Evolutionary conservation across 169 alveolate genomes (phyloP).

Genomic region (Cryptosporidium meleagridis): DNA sequence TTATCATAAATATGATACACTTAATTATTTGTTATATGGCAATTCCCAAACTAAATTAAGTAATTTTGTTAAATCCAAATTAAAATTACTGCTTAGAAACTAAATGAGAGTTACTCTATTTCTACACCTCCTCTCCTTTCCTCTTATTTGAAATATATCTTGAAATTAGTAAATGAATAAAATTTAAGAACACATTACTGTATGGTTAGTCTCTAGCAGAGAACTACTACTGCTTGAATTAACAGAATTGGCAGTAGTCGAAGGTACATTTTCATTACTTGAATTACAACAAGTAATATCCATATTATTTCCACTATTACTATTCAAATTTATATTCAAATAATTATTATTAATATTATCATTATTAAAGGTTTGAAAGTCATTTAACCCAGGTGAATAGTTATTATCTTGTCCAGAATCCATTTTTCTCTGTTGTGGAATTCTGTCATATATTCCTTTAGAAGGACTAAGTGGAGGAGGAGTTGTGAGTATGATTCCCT

Average conservation of each 20-base stretch:
- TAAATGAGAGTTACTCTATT: neutral
- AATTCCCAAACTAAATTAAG: neutral
- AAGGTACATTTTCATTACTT: neutral
- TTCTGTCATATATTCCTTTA: slow-evolving; percentile 55
- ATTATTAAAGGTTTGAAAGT: neutral
- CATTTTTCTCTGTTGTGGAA: slow-evolving; percentile 35
- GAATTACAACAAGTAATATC: neutral
- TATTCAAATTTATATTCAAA: neutral
- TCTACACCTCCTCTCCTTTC: too few relatives aligned
- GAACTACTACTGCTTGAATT: neutral
- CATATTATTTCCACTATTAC: neutral
- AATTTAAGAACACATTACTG: neutral
- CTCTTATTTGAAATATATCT: neutral
- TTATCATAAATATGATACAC: neutral
- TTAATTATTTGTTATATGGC: neutral
- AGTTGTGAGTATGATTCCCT: slow-evolving; percentile 59
- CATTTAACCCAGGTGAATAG: neutral
- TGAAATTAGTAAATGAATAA: neutral
- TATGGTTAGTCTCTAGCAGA: neutral
- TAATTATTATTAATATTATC: neutral
- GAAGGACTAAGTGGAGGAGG: slow-evolving; percentile 74
- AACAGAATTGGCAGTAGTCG: neutral
- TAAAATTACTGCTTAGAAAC: neutral
- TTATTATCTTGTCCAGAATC: neutral
- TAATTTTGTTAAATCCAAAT: neutral